phyloP scores from a whole-genome alignment of 768 basidiomycete genomes.

The Calocera viscosa region DNA sequence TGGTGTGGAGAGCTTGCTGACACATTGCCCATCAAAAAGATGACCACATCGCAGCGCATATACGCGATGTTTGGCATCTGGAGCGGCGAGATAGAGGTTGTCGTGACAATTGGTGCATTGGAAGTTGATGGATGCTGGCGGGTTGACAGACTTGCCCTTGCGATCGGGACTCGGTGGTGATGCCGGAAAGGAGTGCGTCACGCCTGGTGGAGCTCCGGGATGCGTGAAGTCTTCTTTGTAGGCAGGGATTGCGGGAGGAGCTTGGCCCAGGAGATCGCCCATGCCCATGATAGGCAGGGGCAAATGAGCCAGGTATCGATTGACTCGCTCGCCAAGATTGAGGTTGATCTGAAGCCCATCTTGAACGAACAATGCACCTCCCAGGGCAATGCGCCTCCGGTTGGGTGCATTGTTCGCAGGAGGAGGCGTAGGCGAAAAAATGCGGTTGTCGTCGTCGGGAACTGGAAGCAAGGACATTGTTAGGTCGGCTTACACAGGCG shows the following conservation, averaged over 20 bases:
- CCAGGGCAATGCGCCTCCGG: not conserved
- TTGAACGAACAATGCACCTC: not conserved
- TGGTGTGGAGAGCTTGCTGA: not conserved
- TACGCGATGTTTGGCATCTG: not conserved
- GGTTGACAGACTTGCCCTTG: not conserved
- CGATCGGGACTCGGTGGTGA: not conserved
- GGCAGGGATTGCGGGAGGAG: not conserved
- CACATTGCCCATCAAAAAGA: not conserved
- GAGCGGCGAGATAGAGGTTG: slow-evolving; percentile 6
- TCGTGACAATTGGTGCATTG: not conserved
- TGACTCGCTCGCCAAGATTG: not conserved
- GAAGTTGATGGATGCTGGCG: not conserved
- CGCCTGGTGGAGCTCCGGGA: not conserved
- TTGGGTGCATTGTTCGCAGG: not conserved
- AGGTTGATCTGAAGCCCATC: not conserved
- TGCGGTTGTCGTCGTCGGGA: not conserved
- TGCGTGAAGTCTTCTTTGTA: not conserved
- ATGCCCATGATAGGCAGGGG: not conserved
- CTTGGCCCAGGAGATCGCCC: not conserved
- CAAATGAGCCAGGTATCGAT: not conserved
- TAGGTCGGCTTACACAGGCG: not conserved
- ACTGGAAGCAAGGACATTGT: not conserved
- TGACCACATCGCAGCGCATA: slow-evolving; percentile 2
- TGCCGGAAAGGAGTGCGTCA: not conserved
- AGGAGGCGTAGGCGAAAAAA: not conserved